Base-by-base conservation (phyloP, 2,329 filamentous ascomycete species). In the Helminthosporium solani region DNA sequence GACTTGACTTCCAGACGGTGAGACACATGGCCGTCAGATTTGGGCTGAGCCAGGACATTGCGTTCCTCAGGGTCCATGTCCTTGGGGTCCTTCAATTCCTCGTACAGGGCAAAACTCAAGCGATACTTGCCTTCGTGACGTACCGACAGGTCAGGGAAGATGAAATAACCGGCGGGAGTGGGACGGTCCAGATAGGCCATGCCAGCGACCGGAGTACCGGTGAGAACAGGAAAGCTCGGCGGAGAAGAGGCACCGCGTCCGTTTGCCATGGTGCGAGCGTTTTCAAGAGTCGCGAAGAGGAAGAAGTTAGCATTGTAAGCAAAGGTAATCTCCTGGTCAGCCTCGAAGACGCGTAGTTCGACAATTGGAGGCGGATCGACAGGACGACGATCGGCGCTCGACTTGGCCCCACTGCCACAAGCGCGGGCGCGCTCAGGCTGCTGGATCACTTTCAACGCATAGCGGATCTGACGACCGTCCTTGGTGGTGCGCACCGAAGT, bases 281-380 rank as follows among this genome's bases (percentile, higher is more conserved):
- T 85, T 66, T 96, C 90, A 48, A 99, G 79, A 5, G 90, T 96
- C 41, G 91, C 64, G 63, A 90, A 97, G 33, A 97, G 84, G 74
- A 99, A 97, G 80, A 97, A 97, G 73, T 95, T 96, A 66, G 91
- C 91, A 66, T 95, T 92, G 76, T 96, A 95, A 48, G 84, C 81
- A 63, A 95, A 95, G 2, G 94, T 97, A 62, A 84, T 77, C 20
- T 84, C 81, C 45, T 76, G 76, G 52, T 72, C 67, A 42, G 86
- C 88, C 65, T 96, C 88, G 60, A 84, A 90, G 54, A 97, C 87
- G 56, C 86, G 86, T 51, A 99, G 78, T 72, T 95, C 89, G 31
- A 97, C 90, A 44, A 99, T 94, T 0, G 94, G 94, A 2, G 94
- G 94, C 50, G 88, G 91, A 70, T 96, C 92, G 51, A 96, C 91